A percentile compares a stretch with the other conserved stretches of the same genome.
These are phyloP conservation scores for Lepidium didymum DNA, from an alignment of 345 rosid genomes.

Conservation along the genomic window DNA sequence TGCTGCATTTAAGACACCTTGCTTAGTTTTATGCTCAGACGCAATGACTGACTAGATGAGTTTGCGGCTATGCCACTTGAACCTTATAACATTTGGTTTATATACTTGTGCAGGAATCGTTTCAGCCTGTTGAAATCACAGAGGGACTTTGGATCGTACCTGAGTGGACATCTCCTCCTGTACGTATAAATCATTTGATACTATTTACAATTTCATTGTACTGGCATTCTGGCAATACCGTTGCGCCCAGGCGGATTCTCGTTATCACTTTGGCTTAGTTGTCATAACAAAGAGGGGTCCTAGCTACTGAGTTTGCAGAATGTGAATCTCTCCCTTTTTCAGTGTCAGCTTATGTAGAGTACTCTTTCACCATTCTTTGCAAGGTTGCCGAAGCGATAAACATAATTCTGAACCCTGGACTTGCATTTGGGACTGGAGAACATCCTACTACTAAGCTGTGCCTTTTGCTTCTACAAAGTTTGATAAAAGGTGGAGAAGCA, in stretches of 20 bases:
- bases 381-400: slow-evolving; percentile 59
- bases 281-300: not conserved
- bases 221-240: not conserved
- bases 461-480: slow-evolving; percentile 46
- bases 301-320: not conserved
- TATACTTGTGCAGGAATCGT: slow-evolving; percentile 49
- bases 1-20: not conserved
- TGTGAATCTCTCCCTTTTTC: not conserved
- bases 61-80: not conserved
- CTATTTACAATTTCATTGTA: slow-evolving; percentile 4
- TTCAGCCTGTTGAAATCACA: slow-evolving; percentile 60
- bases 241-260: not conserved
- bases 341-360: not conserved
- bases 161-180: slow-evolving; percentile 74
- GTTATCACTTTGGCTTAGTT: not conserved
- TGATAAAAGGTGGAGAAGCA: slow-evolving; percentile 68
- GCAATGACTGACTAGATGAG: not conserved
- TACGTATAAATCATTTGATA: slow-evolving; percentile 40
- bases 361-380: not conserved
- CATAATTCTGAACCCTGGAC: slow-evolving; percentile 77
- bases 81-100: not conserved
- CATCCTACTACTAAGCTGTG: slow-evolving; percentile 77
- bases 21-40: not conserved
- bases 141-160: slow-evolving; percentile 84
- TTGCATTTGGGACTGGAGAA: slow-evolving; percentile 92